Base-by-base conservation (phyloP, 164 flowering plant species). In the Vitis amurensis region DNA sequence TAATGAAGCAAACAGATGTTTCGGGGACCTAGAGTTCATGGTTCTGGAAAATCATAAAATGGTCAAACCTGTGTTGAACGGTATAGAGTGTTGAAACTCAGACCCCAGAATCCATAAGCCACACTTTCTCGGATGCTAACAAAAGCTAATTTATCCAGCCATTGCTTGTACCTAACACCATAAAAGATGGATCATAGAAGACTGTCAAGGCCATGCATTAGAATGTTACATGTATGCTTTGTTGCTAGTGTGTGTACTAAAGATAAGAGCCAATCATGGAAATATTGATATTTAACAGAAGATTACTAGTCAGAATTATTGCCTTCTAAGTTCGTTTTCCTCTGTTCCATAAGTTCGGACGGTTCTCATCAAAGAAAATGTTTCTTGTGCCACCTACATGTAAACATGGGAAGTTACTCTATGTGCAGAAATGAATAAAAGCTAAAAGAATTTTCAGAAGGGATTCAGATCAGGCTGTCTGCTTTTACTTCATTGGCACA, bases 61-160 rank as follows among this genome's bases (percentile, higher is more conserved):
- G 29, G 48, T 1, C 16, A 67, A 47, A 80, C 83, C 83, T 80
- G 83, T 55, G 73, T 76, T 62, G 76, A 71, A 12, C 77, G 77
- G 56, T 74, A 80, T 15, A 80, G 71, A 10, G 63, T 55, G 58
- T n/a, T 69, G 60, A 80, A 80, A 63, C 78, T 76, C 73, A 74
- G 17, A 63, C 14, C 74, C 83, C 83, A 77, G 5, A 80, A 27
- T 60, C 78, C 83, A 71, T 64, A 68, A 55, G 83, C 83, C 49
- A 56, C 71, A 71, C 77, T 74, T 51, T 80, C 78, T 50, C 74
- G 71, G 50, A 62, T 17, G 48, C 59, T 56, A 47, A 80, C 49
- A 61, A 64, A 74, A 60, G 76, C 76, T 47, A 80, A 50, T 50
- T 68, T 71, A 48, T 71, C 76, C 61, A 80, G 73, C 80, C 80